phyloP scores from a whole-genome alignment of 2,329 filamentous ascomycete genomes.

The Calonectria hawksworthii region DNA sequence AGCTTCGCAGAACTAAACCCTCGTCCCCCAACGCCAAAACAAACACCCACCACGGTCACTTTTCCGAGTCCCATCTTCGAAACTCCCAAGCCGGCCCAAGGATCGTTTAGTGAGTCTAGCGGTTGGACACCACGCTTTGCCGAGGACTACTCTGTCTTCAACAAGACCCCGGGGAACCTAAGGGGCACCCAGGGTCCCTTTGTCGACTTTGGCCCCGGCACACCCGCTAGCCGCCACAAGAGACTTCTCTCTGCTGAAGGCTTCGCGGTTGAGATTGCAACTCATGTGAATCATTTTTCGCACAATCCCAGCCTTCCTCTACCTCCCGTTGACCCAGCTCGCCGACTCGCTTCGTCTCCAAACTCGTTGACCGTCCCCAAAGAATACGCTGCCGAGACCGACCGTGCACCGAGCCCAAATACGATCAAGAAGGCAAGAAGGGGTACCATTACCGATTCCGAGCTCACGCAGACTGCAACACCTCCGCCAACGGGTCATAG shows the following conservation, averaged over 20 bases:
- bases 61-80: slow-evolving; percentile 70
- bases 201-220: slow-evolving; percentile 58
- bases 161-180: slow-evolving; percentile 73
- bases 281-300: slow-evolving; percentile 75
- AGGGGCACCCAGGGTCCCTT: slow-evolving; percentile 61
- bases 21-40: slow-evolving; percentile 71
- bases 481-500: slow-evolving; percentile 72
- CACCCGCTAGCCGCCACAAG: slow-evolving; percentile 59
- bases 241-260: slow-evolving; percentile 65
- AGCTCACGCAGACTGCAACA: slow-evolving; percentile 66
- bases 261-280: slow-evolving; percentile 65
- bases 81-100: slow-evolving; percentile 65
- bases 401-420: slow-evolving; percentile 46
- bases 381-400: slow-evolving; percentile 47
- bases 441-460: slow-evolving; percentile 55
- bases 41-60: slow-evolving; percentile 67
- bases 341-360: slow-evolving; percentile 71
- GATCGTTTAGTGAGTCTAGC: slow-evolving; percentile 62
- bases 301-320: slow-evolving; percentile 66
- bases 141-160: slow-evolving; percentile 76
- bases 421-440: slow-evolving; percentile 62
- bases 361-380: slow-evolving; percentile 54
- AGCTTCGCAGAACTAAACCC: slow-evolving; percentile 76
- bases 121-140: slow-evolving; percentile 74
- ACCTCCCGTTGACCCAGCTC: slow-evolving; percentile 72